Evolutionary conservation across 768 basidiomycete species (phyloP).

Genomic region (Phylloporus scabripes): DNA sequence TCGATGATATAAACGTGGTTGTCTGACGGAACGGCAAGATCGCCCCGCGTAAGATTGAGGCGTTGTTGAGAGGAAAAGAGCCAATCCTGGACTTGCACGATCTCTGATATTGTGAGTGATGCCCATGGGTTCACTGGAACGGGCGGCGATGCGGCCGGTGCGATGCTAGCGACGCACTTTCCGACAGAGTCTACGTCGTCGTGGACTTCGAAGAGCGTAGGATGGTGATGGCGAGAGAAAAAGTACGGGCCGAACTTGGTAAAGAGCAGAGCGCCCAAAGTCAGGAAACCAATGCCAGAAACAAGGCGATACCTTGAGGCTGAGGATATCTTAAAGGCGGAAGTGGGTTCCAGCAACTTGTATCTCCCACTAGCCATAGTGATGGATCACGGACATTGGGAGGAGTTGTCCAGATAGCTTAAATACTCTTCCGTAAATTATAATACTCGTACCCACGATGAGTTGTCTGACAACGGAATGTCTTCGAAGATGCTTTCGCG

Average conservation of each 20-base stretch:
- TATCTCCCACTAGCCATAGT: constrained; percentile 20
- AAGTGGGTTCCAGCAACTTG: constrained; percentile 10
- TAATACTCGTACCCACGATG: too few species aligned
- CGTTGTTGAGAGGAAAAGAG: constrained; percentile 35
- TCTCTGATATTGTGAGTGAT: constrained; percentile 43
- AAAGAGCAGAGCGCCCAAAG: constrained; percentile 9
- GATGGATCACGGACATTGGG: not conserved
- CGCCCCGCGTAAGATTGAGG: constrained; percentile 45
- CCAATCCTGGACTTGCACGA: constrained; percentile 41
- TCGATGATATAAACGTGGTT: constrained; percentile 51
- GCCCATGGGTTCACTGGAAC: constrained; percentile 48
- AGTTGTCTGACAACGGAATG: too few species aligned
- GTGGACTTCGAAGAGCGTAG: not conserved
- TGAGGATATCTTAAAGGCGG: not conserved
- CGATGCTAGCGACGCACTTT: constrained; percentile 32
- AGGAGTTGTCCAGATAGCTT: not conserved
- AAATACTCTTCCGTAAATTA: not conserved
- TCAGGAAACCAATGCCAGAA: constrained; percentile 11
- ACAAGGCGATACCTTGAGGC: constrained; percentile 11
- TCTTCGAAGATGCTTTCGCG: too few species aligned
- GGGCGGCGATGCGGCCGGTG: constrained; percentile 36
- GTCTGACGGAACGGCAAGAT: constrained; percentile 35
- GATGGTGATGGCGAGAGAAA: not conserved
- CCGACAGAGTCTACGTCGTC: constrained; percentile 14
- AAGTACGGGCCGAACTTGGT: constrained; percentile 3